A percentile compares a stretch with the other conserved stretches of the same genome.
Evolutionary conservation across 495 filamentous ascomycete genomes (phyloP).

Genomic region (Parathielavia appendiculata): DNA sequence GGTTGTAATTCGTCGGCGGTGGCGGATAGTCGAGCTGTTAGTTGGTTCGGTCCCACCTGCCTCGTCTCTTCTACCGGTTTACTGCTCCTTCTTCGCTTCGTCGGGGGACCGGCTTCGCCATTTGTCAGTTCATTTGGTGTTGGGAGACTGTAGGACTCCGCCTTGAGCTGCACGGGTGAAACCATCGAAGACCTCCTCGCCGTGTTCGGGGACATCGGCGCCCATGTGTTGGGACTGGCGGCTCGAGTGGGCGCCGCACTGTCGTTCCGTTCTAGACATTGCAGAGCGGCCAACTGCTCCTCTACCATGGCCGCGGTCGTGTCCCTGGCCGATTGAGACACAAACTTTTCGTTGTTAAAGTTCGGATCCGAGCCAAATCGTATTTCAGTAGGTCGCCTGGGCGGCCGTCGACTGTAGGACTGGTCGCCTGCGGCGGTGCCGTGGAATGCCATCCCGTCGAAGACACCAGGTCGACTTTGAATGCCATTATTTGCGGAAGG

Average conservation of each 20-base stretch:
- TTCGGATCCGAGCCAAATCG: constrained; percentile 63
- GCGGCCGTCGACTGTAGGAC: constrained; percentile 13
- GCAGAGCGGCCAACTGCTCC: constrained; percentile 49
- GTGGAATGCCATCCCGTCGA: neutral
- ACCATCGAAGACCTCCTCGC: neutral
- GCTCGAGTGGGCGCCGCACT: constrained; percentile 55
- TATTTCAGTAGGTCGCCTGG: constrained; percentile 32
- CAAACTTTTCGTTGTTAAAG: constrained; percentile 54
- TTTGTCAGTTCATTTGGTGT: constrained; percentile 2
- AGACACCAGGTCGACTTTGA: neutral
- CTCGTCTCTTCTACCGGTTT: constrained; percentile 1
- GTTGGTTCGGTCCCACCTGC: neutral
- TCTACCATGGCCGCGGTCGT: constrained; percentile 52
- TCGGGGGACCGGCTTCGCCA: constrained; percentile 3
- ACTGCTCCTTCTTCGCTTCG: constrained; percentile 14
- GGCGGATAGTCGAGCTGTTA: constrained; percentile 8
- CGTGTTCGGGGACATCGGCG: constrained; percentile 26
- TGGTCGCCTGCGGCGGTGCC: neutral
- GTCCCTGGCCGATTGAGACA: constrained; percentile 49
- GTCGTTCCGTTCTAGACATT: constrained; percentile 47
- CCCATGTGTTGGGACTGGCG: constrained; percentile 47
- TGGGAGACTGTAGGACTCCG: neutral
- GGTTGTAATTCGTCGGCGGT: neutral
- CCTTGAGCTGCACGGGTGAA: neutral
- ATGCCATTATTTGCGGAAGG: too few species aligned